phyloP scores from a whole-genome alignment of 1,284 basidiomycete species.

The Cryptococcus wingfieldii region DNA sequence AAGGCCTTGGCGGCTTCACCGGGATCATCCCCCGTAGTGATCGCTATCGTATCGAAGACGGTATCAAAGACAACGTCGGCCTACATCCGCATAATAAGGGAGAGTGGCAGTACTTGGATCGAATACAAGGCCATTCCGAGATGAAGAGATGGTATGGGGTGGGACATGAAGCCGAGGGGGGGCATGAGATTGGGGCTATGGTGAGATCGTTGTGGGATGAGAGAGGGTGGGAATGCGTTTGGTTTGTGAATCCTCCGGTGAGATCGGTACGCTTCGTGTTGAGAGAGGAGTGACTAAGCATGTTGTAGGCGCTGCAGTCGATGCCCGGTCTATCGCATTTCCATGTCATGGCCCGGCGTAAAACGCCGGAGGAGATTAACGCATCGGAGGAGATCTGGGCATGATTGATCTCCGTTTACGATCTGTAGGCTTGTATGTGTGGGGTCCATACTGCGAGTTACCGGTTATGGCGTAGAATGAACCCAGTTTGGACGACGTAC shows the following conservation, averaged over 20 bases:
- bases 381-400: no score
- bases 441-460: no score
- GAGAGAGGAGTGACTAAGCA: background rate
- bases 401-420: no score
- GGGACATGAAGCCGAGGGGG: slow-evolving; percentile 30
- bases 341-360: slow-evolving; percentile 46
- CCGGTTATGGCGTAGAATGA: no score
- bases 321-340: slow-evolving; percentile 45
- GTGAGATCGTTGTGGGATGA: slow-evolving; percentile 41
- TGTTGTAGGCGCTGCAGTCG: slow-evolving; percentile 41
- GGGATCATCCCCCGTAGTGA: no score
- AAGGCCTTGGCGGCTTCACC: no score
- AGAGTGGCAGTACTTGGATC: no score
- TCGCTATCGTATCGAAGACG: no score
- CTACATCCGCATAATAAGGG: no score
- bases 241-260: slow-evolving; percentile 37
- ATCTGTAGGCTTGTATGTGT: no score
- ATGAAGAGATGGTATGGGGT: slow-evolving; percentile 31
- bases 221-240: slow-evolving; percentile 46
- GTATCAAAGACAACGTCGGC: no score
- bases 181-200: slow-evolving; percentile 41
- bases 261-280: background rate
- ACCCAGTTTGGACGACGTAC: no score
- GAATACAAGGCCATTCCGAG: slow-evolving; percentile 8
- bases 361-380: slow-evolving; percentile 15